Base-by-base conservation (phyloP, 2,329 filamentous ascomycete species). In the Colletotrichum spinosum region DNA sequence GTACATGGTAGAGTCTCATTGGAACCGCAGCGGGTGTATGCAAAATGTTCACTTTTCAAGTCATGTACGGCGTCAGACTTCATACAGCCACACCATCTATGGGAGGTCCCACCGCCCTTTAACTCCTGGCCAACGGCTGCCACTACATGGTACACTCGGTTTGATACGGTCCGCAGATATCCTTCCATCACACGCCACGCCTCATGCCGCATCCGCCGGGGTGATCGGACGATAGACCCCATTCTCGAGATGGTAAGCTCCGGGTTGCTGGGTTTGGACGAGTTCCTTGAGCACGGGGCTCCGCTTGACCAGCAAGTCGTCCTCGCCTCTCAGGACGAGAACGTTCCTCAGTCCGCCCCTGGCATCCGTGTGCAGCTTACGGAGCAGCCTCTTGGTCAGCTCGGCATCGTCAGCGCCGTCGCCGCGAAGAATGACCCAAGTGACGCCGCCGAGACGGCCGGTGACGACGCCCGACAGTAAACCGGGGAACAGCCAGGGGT, bases 401-500 rank as follows among this genome's bases (percentile, higher is more conserved):
- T 67, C 65, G 45, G 65, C 15, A 44, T 59, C 55, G 35, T 60
- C 41, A 45, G 60, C 41, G 46, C 56, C 53, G 13, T 61, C 34
- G 9, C 55, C 55, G 39, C 55, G 53, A 53, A 76, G 73, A 4
- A 68, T 68, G 4, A 74, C 68, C 66, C 70, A 77, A 8, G 72
- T 72, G 58, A 85, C 85, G 2, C 89, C 85, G 0, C 94, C 94
- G 3, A 97, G 78, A 65, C 90, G 87, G 4, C 90, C 87, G 1
- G 89, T 88, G 9, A 97, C 92, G 2, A 98, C 88, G 0, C 86
- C 86, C 4, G 88, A 86, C 71, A 98, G 84, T 71, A 98, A 83
- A 4, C 92, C 92, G 0, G 92, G 90, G 78, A 97, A 98, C 2
- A 98, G 84, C 84, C 96, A 97, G 0, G 96, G 94, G 72, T 98